Percentiles rank a stretch among this genome's conserved stretches.
Conservation (phyloP, 2,329 filamentous ascomycete genomes). For the Didymella arachidicola region DNA sequence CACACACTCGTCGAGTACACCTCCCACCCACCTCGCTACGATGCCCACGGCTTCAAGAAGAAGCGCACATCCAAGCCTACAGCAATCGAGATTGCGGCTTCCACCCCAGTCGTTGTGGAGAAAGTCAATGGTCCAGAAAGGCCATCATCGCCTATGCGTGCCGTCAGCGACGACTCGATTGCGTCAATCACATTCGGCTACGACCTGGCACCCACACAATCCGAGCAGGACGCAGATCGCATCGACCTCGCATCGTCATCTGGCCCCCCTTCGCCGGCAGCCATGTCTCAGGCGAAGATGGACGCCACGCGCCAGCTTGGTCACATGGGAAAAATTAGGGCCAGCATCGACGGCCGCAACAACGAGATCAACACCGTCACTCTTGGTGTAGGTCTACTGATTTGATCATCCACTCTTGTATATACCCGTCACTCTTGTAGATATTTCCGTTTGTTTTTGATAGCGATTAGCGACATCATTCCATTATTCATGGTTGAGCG, state of each 20-base stretch:
- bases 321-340: slow-evolving; percentile 30
- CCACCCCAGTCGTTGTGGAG: slow-evolving; percentile 13
- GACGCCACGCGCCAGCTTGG: slow-evolving; percentile 32
- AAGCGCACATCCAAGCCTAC: slow-evolving; percentile 24
- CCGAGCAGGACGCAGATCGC: slow-evolving; percentile 34
- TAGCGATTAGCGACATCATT: slow-evolving; percentile 20
- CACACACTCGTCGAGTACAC: slow-evolving; percentile 54
- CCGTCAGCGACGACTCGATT: slow-evolving; percentile 43
- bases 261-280: slow-evolving; percentile 38
- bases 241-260: slow-evolving; percentile 31
- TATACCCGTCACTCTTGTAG: slow-evolving; percentile 1
- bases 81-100: slow-evolving; percentile 3
- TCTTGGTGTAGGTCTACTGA: slow-evolving; percentile 32
- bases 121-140: slow-evolving; percentile 22
- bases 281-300: slow-evolving; percentile 30
- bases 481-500: slow-evolving; percentile 11
- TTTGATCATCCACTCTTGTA: slow-evolving; percentile 20
- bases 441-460: slow-evolving; percentile 13
- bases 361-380: slow-evolving; percentile 29
- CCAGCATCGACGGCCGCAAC: slow-evolving; percentile 28
- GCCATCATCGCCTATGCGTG: slow-evolving; percentile 40
- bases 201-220: slow-evolving; percentile 38
- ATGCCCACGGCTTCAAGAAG: slow-evolving; percentile 48
- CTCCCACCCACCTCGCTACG: slow-evolving; percentile 56
- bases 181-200: slow-evolving; percentile 45